Percentiles rank a stretch among this genome's conserved stretches.
phyloP scores from a whole-genome alignment of 2,329 filamentous ascomycete species.

The Parasarocladium wereldwijsianum region DNA sequence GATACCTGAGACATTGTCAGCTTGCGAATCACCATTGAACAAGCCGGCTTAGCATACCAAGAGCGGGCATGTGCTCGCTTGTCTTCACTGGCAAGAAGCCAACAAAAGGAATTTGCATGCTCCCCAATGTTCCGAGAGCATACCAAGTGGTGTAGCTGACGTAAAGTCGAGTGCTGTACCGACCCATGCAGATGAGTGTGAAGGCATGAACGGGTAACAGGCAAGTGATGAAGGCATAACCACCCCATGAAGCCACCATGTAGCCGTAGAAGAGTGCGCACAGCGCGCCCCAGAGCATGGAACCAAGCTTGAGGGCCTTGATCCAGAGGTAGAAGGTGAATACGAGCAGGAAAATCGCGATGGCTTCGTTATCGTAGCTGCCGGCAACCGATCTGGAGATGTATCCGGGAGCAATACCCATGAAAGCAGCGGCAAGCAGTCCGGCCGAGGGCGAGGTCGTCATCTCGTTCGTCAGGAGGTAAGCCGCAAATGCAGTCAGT shows the following conservation, averaged over 20 bases:
- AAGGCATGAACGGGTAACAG: conserved; percentile 88
- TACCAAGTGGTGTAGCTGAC: conserved; percentile 98
- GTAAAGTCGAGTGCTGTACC: conserved; percentile 87
- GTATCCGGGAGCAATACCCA: conserved; percentile 95
- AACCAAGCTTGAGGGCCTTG: conserved; percentile 92
- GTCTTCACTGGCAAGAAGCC: conserved; percentile 93
- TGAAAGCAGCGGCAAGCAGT: conserved; percentile 85
- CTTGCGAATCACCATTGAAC: neutral
- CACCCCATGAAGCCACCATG: conserved; percentile 99
- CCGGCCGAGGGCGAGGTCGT: conserved; percentile 87
- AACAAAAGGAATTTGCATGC: conserved; percentile 99
- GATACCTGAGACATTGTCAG: conserved; percentile 45
- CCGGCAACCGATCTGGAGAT: conserved; percentile 96
- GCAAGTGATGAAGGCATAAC: conserved; percentile 98
- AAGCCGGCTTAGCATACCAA: conserved; percentile 45
- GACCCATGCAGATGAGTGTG: conserved; percentile 88
- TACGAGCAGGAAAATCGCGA: conserved; percentile 95
- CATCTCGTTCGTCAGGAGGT: conserved; percentile 96
- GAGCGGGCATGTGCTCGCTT: conserved; percentile 95
- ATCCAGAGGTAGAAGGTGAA: conserved; percentile 99
- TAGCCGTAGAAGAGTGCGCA: conserved; percentile 97
- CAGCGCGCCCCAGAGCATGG: conserved; percentile 89
- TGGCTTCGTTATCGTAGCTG: conserved; percentile 98
- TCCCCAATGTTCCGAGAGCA: conserved; percentile 83
- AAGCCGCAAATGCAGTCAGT: conserved; percentile 81